Evolutionary conservation across 2,329 filamentous ascomycete species (phyloP).

Genomic region (Monosporascus sp.): DNA sequence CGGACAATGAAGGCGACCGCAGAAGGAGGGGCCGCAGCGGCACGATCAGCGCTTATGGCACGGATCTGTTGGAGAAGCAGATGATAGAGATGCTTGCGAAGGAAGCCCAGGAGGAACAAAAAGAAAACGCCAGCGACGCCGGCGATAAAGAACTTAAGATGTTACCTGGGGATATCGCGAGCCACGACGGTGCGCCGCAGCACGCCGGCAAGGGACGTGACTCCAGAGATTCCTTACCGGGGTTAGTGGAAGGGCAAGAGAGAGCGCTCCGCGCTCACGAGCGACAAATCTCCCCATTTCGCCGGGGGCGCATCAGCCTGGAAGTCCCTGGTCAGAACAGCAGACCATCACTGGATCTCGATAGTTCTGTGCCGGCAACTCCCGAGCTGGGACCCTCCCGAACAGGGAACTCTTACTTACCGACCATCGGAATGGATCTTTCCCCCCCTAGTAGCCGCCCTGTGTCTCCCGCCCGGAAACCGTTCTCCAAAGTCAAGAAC

Average conservation of each 20-base stretch:
- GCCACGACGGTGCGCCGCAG: constrained; percentile 17
- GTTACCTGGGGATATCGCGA: constrained; percentile 24
- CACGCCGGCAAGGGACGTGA: constrained; percentile 7
- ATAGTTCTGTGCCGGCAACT: constrained; percentile 44
- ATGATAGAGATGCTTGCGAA: constrained; percentile 57
- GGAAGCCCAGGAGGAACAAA: constrained; percentile 42
- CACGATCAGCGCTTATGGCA: constrained; percentile 44
- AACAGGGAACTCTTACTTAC: constrained; percentile 46
- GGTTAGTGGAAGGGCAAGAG: constrained; percentile 12
- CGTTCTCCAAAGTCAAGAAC: constrained; percentile 49
- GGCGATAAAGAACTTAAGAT: constrained; percentile 31
- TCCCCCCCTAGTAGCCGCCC: constrained; percentile 60
- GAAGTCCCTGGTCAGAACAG: constrained; percentile 40
- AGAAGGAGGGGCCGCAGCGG: constrained; percentile 36
- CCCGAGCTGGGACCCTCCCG: constrained; percentile 42
- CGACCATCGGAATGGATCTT: constrained; percentile 56
- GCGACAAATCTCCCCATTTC: constrained; percentile 25
- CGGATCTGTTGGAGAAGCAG: constrained; percentile 54
- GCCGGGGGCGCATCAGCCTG: constrained; percentile 37
- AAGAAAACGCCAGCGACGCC: constrained; percentile 22
- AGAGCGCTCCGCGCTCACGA: constrained; percentile 10
- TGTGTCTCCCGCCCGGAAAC: constrained; percentile 58
- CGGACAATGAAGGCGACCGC: constrained; percentile 50
- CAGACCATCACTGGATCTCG: constrained; percentile 39
- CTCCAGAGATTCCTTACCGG: constrained; percentile 14